These are phyloP conservation scores for Porcisia hertigi DNA, from an alignment of 208 protist genomes.

Conservation along the genomic window DNA sequence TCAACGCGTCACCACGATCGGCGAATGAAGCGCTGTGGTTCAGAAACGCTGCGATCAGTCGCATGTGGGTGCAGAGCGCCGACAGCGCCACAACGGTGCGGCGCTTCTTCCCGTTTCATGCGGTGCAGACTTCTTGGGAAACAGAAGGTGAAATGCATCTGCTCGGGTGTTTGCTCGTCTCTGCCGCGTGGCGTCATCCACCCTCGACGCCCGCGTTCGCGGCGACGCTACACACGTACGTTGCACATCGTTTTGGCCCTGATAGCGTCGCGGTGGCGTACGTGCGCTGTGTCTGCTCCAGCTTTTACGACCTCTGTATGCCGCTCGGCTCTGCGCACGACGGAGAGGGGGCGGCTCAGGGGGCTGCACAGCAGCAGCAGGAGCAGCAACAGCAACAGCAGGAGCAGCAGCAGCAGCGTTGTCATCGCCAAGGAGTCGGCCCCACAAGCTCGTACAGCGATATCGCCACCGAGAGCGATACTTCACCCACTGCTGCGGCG, in stretches of 20 bases:
- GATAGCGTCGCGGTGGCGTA: conserved; percentile 45
- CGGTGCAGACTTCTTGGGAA: conserved; percentile 75
- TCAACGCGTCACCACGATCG: conserved; percentile 9
- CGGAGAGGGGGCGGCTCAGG: conserved; percentile 10
- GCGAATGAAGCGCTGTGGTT: conserved; percentile 36
- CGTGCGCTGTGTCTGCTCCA: conserved; percentile 45
- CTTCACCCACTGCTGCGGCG: not conserved
- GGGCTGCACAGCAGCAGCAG: conserved; percentile 15
- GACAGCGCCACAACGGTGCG: conserved; percentile 22
- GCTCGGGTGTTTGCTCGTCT: conserved; percentile 73
- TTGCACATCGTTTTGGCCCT: conserved; percentile 61
- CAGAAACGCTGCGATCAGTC: conserved; percentile 35
- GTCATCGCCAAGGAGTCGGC: not conserved
- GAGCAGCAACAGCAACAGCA: conserved; percentile 3
- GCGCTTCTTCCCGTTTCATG: conserved; percentile 60
- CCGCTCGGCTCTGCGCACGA: conserved; percentile 11
- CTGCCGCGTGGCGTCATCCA: conserved; percentile 40
- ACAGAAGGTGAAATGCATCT: conserved; percentile 76
- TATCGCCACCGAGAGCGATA: not conserved
- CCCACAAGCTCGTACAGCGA: conserved; percentile 4
- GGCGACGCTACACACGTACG: conserved; percentile 43
- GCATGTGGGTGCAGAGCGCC: conserved; percentile 35
- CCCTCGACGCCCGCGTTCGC: conserved; percentile 18
- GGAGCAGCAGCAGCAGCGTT: conserved; percentile 9
- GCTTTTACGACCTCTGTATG: conserved; percentile 41